Conservation (phyloP, 352 stramenopile species). For the Phytophthora sp. region DNA sequence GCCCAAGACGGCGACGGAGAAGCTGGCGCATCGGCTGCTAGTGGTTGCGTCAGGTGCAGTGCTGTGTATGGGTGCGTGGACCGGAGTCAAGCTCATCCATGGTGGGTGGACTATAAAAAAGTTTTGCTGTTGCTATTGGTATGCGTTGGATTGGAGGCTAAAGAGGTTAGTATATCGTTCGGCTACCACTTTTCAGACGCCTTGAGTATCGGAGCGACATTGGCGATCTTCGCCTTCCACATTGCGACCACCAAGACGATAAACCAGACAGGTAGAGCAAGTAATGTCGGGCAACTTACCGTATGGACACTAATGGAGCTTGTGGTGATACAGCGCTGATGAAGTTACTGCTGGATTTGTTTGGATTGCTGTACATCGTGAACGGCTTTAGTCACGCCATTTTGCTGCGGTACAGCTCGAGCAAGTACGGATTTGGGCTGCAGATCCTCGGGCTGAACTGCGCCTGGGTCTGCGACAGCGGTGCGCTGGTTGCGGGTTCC, state of each 20-base stretch:
- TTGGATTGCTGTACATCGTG: slow-evolving; percentile 66
- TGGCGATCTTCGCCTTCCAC: slow-evolving; percentile 49
- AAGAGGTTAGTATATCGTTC: background rate
- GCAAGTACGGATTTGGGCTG: slow-evolving; percentile 56
- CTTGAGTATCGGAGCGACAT: slow-evolving; percentile 26
- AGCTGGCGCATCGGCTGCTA: slow-evolving; percentile 33
- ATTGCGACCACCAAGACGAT: slow-evolving; percentile 41
- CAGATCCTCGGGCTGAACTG: slow-evolving; percentile 68
- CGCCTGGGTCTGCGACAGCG: slow-evolving; percentile 75
- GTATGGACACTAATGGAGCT: background rate
- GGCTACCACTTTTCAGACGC: slow-evolving; percentile 43
- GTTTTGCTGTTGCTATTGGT: background rate
- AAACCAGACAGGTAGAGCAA: slow-evolving; percentile 45
- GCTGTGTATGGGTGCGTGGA: slow-evolving; percentile 47
- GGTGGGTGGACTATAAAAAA: too few species aligned
- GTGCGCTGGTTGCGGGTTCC: slow-evolving; percentile 59
- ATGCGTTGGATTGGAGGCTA: background rate
- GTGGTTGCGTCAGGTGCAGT: slow-evolving; percentile 32
- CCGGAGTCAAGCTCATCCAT: slow-evolving; percentile 39
- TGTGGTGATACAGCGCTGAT: slow-evolving; percentile 26
- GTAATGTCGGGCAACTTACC: background rate
- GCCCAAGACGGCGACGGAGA: slow-evolving; percentile 12
- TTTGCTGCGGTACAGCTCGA: slow-evolving; percentile 54
- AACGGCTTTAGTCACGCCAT: slow-evolving; percentile 69
- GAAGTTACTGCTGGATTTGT: slow-evolving; percentile 58